Evolutionary conservation across 2,329 filamentous ascomycete species (phyloP).

Genomic region (Fusarium floridanum): DNA sequence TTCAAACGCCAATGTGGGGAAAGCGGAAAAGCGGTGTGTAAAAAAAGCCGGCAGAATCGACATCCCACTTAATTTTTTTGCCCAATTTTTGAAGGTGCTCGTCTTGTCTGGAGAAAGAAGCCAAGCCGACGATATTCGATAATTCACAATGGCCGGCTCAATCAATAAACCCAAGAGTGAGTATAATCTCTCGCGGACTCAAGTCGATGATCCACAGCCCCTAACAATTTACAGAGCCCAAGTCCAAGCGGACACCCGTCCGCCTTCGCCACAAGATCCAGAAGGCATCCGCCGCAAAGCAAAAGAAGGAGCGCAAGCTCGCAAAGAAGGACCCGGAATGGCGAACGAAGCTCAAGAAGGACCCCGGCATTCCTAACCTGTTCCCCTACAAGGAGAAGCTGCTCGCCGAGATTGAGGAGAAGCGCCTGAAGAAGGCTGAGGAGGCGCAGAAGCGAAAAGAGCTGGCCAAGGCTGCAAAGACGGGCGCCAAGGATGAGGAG

Average conservation of each 20-base stretch:
- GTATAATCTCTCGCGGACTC: constrained; percentile 30
- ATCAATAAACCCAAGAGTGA: constrained; percentile 68
- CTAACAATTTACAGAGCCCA: constrained; percentile 75
- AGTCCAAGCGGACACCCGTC: constrained; percentile 91
- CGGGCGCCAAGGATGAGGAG: constrained; percentile 62
- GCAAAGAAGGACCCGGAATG: constrained; percentile 98
- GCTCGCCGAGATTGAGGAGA: constrained; percentile 93
- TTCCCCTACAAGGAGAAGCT: constrained; percentile 99
- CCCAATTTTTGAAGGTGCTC: constrained; percentile 34
- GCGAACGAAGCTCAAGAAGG: constrained; percentile 95
- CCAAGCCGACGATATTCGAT: constrained; percentile 30
- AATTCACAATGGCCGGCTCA: constrained; percentile 63
- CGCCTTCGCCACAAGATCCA: constrained; percentile 96
- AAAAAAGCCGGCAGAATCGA: constrained; percentile 52
- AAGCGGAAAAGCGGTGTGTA: constrained; percentile 48
- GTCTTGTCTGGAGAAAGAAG: constrained; percentile 17
- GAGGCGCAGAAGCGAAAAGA: constrained; percentile 79
- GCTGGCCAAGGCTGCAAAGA: constrained; percentile 76
- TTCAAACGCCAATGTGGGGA: constrained; percentile 25
- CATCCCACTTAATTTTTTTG: constrained; percentile 56
- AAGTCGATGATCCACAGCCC: neutral
- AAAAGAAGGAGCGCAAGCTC: constrained; percentile 87
- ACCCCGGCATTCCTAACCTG: constrained; percentile 95
- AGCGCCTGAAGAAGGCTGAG: constrained; percentile 82
- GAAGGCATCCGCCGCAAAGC: constrained; percentile 90